Percentiles rank a stretch among this genome's conserved stretches.
These are phyloP conservation scores for Trichoderma sp. DNA, from an alignment of 2,329 filamentous ascomycete species.

Conservation along the genomic window DNA sequence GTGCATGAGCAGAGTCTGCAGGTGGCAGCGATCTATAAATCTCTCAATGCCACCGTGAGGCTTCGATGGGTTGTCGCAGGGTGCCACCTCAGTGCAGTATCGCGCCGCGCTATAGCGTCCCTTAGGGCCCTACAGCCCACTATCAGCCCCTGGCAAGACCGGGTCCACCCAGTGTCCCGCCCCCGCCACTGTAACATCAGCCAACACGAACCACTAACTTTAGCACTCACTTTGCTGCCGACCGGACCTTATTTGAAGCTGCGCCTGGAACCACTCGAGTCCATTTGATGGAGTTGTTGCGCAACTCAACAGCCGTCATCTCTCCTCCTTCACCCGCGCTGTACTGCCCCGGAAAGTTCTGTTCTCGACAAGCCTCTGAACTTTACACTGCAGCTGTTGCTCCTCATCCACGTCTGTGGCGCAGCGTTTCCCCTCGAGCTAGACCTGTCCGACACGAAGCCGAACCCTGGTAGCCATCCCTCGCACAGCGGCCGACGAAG, in stretches of 20 bases:
- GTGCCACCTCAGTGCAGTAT: conserved; percentile 15
- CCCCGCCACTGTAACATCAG: conserved; percentile 31
- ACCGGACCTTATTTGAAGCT: conserved; percentile 5
- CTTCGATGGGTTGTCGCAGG: conserved; percentile 15
- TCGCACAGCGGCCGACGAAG: not conserved
- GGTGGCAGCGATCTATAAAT: conserved; percentile 16
- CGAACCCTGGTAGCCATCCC: not conserved
- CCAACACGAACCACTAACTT: conserved; percentile 18
- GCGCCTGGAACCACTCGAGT: not conserved
- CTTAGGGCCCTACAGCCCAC: conserved; percentile 6
- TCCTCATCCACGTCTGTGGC: not conserved
- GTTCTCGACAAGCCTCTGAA: conserved; percentile 4
- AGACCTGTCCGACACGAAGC: not conserved
- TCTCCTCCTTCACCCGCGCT: not conserved
- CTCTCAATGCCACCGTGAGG: conserved; percentile 18
- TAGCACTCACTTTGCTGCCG: conserved; percentile 1
- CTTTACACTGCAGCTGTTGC: not conserved
- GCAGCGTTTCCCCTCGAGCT: not conserved
- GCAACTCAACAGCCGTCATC: not conserved
- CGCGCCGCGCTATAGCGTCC: conserved; percentile 13
- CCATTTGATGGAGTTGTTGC: not conserved
- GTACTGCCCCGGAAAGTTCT: not conserved
- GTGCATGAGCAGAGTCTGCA: not conserved
- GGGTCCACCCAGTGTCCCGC: conserved; percentile 30
- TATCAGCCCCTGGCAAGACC: not conserved